A percentile compares a stretch with the other conserved stretches of the same genome.
These are phyloP conservation scores for Didymella arachidicola DNA, from an alignment of 2,329 filamentous ascomycete species.

Conservation along the genomic window DNA sequence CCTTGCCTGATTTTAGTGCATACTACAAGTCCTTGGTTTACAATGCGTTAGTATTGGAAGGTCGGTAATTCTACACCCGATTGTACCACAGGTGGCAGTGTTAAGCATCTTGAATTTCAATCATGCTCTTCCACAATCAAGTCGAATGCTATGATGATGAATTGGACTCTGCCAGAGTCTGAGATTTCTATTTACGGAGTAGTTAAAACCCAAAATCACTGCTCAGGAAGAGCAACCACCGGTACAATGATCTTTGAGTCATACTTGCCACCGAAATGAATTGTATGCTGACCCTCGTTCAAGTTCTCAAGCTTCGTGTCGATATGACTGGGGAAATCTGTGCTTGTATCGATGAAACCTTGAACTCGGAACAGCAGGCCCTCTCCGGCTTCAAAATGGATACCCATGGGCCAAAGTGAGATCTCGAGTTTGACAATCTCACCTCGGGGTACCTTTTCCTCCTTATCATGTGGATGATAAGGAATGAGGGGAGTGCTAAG, in stretches of 20 bases:
- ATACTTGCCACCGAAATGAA: conserved; percentile 1
- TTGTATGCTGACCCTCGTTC: not conserved
- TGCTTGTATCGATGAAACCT: not conserved
- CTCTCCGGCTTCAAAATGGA: conserved; percentile 57
- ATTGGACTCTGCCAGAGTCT: too few relatives aligned
- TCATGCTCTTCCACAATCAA: too few relatives aligned
- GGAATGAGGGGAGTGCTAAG: conserved; percentile 20
- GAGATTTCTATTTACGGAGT: too few relatives aligned
- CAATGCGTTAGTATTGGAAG: too few relatives aligned
- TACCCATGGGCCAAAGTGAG: conserved; percentile 57
- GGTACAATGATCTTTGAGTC: not conserved
- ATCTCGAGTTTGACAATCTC: conserved; percentile 57
- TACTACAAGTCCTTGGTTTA: too few relatives aligned
- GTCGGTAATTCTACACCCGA: too few relatives aligned
- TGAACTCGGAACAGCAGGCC: not conserved
- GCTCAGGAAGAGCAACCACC: not conserved
- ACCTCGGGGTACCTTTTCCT: conserved; percentile 53
- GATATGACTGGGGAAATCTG: not conserved
- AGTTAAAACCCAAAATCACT: too few relatives aligned
- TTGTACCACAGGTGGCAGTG: too few relatives aligned
- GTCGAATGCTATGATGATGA: too few relatives aligned
- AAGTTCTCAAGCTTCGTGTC: not conserved
- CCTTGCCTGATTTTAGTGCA: too few relatives aligned
- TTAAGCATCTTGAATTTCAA: too few relatives aligned
- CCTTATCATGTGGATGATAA: conserved; percentile 50